Conservation (phyloP, 2,329 filamentous ascomycete genomes). For the Aspergillus neotritici region DNA sequence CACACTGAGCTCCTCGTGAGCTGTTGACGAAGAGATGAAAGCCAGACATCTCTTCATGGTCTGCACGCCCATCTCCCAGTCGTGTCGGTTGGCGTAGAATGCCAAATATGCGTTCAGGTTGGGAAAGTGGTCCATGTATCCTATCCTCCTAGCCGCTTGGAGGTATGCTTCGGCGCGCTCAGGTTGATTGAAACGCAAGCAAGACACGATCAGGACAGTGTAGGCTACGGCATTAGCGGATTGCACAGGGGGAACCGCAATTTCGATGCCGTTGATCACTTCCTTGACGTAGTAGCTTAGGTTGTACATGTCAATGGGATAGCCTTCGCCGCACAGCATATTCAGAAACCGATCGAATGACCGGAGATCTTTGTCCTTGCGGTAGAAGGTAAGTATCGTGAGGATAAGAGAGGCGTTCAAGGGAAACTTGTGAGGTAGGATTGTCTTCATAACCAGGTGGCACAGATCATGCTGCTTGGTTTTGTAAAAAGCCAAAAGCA, state of each 20-base stretch:
- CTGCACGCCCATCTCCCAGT: constrained; percentile 33
- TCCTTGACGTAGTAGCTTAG: constrained; percentile 21
- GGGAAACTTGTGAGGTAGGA: constrained; percentile 35
- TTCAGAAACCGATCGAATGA: constrained; percentile 37
- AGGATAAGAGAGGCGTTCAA: constrained; percentile 33
- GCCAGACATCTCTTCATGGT: constrained; percentile 30
- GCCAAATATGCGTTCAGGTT: constrained; percentile 35
- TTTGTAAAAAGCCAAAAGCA: constrained; percentile 36
- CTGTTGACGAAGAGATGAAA: constrained; percentile 32
- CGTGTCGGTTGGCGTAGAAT: constrained; percentile 31
- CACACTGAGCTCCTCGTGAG: constrained; percentile 21
- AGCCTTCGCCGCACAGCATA: constrained; percentile 32
- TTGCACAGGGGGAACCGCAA: constrained; percentile 32
- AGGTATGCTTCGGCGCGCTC: constrained; percentile 38
- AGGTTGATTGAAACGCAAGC: constrained; percentile 38
- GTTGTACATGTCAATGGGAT: constrained; percentile 29
- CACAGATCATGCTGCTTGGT: constrained; percentile 37
- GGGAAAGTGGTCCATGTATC: constrained; percentile 34
- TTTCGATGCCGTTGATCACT: constrained; percentile 32
- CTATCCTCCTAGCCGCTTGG: constrained; percentile 29
- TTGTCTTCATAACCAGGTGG: constrained; percentile 33
- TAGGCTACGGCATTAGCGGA: constrained; percentile 31
- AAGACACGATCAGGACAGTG: constrained; percentile 31
- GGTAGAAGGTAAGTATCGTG: constrained; percentile 33
- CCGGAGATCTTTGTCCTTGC: constrained; percentile 37